phyloP scores from a whole-genome alignment of 495 filamentous ascomycete species.

The Parmelia sp. region DNA sequence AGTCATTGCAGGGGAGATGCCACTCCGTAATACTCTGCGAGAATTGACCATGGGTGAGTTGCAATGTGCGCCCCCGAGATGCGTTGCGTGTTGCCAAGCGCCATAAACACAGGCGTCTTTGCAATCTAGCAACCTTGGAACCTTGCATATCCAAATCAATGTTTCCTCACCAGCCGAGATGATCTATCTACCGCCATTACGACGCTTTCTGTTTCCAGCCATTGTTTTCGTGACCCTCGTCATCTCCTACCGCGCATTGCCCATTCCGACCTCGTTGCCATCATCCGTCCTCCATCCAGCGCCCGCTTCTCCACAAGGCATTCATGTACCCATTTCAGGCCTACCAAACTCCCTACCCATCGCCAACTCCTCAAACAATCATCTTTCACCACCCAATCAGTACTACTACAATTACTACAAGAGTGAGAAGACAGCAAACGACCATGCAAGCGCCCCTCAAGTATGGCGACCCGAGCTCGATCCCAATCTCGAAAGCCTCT shows the following conservation, averaged over 20 bases:
- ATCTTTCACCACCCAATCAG: constrained; percentile 27
- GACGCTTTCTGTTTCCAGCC: constrained; percentile 31
- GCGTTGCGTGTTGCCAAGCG: not conserved
- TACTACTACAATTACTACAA: constrained; percentile 23
- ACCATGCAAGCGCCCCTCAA: not conserved
- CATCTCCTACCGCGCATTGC: constrained; percentile 26
- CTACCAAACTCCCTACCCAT: constrained; percentile 20
- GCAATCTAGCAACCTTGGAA: not conserved
- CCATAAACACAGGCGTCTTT: not conserved
- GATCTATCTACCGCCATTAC: constrained; percentile 33
- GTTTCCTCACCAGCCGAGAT: constrained; percentile 15
- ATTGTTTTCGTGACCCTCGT: constrained; percentile 28
- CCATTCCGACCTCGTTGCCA: constrained; percentile 15
- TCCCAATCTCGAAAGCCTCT: constrained; percentile 27
- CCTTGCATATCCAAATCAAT: not conserved
- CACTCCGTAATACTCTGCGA: not conserved
- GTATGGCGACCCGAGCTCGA: constrained; percentile 22
- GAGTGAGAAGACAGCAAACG: constrained; percentile 4
- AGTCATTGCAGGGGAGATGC: not conserved
- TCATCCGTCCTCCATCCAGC: constrained; percentile 23
- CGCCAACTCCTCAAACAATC: constrained; percentile 24
- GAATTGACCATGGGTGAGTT: not conserved
- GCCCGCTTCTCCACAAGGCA: constrained; percentile 22
- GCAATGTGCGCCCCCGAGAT: not conserved
- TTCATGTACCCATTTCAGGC: constrained; percentile 24